Conservation (phyloP, 2,329 filamentous ascomycete genomes). For the Sarocladiaceae sp. region DNA sequence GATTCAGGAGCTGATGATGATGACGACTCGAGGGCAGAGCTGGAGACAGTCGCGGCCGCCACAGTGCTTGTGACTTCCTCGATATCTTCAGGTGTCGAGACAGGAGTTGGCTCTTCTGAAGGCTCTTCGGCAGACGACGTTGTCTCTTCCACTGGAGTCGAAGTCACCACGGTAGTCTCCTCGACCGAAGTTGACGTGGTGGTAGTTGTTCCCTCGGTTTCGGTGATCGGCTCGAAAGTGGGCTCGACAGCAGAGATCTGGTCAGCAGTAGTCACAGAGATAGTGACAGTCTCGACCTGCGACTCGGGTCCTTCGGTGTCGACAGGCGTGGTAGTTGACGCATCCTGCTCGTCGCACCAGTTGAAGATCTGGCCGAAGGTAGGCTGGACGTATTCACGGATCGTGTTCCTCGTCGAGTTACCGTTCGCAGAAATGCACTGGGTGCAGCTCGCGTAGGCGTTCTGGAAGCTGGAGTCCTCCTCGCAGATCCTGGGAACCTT, state of each 20-base stretch:
- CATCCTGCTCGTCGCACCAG: slow-evolving; percentile 34
- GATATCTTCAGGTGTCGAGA: neutral
- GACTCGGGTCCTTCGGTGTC: slow-evolving; percentile 16
- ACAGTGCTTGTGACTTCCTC: no score
- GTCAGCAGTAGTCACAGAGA: slow-evolving; percentile 18
- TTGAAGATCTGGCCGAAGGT: slow-evolving; percentile 37
- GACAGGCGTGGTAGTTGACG: slow-evolving; percentile 14
- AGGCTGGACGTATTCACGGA: slow-evolving; percentile 27
- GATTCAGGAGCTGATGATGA: no score
- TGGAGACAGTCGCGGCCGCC: no score
- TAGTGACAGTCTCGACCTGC: slow-evolving; percentile 15
- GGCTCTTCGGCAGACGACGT: neutral
- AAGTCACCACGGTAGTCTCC: slow-evolving; percentile 2
- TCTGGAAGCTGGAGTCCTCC: slow-evolving; percentile 32
- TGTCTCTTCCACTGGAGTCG: neutral
- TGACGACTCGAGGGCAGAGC: no score
- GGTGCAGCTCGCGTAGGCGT: slow-evolving; percentile 30
- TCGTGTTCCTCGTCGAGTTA: slow-evolving; percentile 19
- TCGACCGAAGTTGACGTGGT: neutral
- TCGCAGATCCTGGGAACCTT: slow-evolving; percentile 42
- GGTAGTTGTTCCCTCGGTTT: slow-evolving; percentile 10
- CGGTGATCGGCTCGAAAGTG: slow-evolving; percentile 17
- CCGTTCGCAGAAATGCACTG: slow-evolving; percentile 31
- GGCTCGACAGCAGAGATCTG: slow-evolving; percentile 19
- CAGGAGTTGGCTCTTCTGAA: neutral